A percentile compares a stretch with the other conserved stretches of the same genome.
These are phyloP conservation scores for Tirmania nivea DNA, from an alignment of 495 filamentous ascomycete genomes.

Conservation along the genomic window DNA sequence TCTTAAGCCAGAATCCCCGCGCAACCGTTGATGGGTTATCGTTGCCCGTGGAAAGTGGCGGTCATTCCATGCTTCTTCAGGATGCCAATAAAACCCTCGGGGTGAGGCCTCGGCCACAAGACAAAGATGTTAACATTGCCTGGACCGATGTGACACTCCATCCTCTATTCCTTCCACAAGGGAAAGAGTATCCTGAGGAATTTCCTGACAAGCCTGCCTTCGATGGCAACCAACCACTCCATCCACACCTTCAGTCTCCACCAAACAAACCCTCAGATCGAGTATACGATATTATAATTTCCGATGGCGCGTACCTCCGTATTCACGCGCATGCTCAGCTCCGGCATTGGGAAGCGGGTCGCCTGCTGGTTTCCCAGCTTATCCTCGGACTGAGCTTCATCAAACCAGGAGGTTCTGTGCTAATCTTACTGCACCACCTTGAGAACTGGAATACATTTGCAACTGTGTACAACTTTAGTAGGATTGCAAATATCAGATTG, in stretches of 20 bases:
- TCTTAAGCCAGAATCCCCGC: conserved; percentile 1
- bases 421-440: conserved; percentile 31
- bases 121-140: neutral
- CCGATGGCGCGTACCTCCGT: conserved; percentile 31
- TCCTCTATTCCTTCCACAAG: conserved; percentile 1
- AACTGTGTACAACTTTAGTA: conserved; percentile 24
- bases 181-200: neutral
- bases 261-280: neutral
- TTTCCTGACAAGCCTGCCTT: conserved; percentile 5
- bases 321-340: conserved; percentile 25
- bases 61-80: conserved; percentile 1
- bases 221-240: conserved; percentile 1
- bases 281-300: conserved; percentile 32
- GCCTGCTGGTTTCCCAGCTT: conserved; percentile 27
- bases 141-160: conserved; percentile 7
- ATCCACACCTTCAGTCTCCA: neutral
- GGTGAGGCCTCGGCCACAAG: neutral
- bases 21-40: conserved; percentile 4
- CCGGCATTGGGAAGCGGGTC: conserved; percentile 22
- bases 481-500: conserved; percentile 26
- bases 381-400: conserved; percentile 29
- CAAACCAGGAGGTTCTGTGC: conserved; percentile 25
- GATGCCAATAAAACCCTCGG: neutral
- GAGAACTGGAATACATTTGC: conserved; percentile 24
- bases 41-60: conserved; percentile 3